Evolutionary conservation across 75 land plant species (phyloP).

Genomic region (Gnetum montanum): DNA sequence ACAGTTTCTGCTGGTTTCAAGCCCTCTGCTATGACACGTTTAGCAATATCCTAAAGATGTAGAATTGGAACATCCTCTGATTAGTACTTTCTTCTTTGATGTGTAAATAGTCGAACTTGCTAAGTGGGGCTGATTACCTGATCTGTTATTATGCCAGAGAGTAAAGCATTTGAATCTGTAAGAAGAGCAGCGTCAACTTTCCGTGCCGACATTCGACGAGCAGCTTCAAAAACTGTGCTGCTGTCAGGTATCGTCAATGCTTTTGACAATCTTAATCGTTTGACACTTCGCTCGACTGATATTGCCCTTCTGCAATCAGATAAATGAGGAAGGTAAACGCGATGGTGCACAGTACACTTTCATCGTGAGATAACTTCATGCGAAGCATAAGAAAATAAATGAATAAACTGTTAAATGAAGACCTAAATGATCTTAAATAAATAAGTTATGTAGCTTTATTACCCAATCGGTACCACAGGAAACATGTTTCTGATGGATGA

Average conservation of each 20-base stretch:
- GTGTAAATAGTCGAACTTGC: neutral
- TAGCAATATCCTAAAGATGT: slow-evolving; percentile 56
- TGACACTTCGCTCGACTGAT: slow-evolving; percentile 75
- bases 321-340: too few species aligned
- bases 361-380: neutral
- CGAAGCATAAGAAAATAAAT: neutral
- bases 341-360: neutral
- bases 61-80: neutral
- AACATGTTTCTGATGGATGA: too few species aligned
- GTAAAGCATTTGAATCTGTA: slow-evolving; percentile 76
- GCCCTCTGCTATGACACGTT: slow-evolving; percentile 68
- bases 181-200: slow-evolving; percentile 76
- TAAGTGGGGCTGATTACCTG: too few species aligned
- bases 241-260: slow-evolving; percentile 78
- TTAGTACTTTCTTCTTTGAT: neutral
- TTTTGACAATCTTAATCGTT: slow-evolving; percentile 58
- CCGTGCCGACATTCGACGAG: slow-evolving; percentile 73
- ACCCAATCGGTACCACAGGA: too few species aligned
- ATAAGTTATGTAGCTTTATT: neutral
- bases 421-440: neutral
- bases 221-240: slow-evolving; percentile 61
- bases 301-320: slow-evolving; percentile 15
- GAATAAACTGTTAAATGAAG: neutral
- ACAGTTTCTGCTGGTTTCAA: slow-evolving; percentile 66
- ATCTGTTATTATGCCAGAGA: slow-evolving; percentile 82